Conservation (phyloP, 2,329 filamentous ascomycete species). For the Paecilomyces variotii region DNA sequence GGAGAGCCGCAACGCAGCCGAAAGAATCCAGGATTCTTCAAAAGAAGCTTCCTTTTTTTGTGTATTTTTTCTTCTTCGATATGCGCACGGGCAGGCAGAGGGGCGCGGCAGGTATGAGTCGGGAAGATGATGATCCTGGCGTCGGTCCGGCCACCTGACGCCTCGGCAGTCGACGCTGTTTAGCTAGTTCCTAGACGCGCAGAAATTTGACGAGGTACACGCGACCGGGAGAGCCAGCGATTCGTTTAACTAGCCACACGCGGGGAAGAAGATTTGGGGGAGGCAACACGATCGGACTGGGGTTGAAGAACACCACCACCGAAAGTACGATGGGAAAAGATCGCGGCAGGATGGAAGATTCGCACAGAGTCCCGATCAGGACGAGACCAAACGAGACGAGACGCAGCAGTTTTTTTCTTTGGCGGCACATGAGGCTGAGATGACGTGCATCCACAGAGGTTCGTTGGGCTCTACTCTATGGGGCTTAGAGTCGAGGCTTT, state of each 20-base stretch:
- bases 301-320: neutral
- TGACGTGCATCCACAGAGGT: neutral
- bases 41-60: neutral
- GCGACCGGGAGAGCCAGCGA: neutral
- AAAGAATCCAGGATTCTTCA: neutral
- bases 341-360: neutral
- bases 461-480: neutral
- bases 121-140: conserved; percentile 11
- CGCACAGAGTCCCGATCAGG: neutral
- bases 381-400: too few species aligned
- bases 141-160: conserved; percentile 23
- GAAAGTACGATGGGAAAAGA: neutral
- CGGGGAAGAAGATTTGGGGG: neutral
- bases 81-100: conserved; percentile 8
- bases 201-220: conserved; percentile 1
- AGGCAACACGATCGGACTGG: neutral
- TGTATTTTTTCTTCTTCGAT: too few species aligned
- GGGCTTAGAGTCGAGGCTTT: too few species aligned
- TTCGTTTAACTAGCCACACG: neutral
- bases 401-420: neutral
- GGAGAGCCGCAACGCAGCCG: conserved; percentile 13
- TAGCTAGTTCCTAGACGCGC: neutral
- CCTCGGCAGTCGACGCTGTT: conserved; percentile 13
- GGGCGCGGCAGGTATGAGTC: conserved; percentile 9
- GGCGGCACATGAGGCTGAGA: neutral